A percentile compares a stretch with the other conserved stretches of the same genome.
Conservation (phyloP, 192 early-diverging fungal genomes). For the Phycomyces blakesleeanus region DNA sequence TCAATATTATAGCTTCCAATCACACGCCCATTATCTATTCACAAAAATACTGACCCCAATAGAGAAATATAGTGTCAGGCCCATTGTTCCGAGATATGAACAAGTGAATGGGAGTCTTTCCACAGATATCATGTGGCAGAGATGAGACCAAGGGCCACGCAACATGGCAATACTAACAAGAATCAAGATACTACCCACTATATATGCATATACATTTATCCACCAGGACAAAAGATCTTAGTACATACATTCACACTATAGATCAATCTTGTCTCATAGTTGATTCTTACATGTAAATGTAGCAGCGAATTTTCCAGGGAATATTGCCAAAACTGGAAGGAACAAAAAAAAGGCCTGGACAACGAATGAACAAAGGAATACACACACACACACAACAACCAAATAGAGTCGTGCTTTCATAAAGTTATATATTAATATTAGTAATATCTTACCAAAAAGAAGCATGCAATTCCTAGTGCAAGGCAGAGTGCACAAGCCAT, state of each 20-base stretch:
- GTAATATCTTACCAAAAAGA: constrained; percentile 16
- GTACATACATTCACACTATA: no score
- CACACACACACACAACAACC: not conserved
- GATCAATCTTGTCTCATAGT: no score
- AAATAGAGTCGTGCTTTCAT: not conserved
- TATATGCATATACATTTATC: not conserved
- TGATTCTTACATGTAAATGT: constrained; percentile 68
- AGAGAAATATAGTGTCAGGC: constrained; percentile 81
- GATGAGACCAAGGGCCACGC: constrained; percentile 75
- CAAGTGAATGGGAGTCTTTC: constrained; percentile 80
- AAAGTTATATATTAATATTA: not conserved
- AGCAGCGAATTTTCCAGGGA: constrained; percentile 74
- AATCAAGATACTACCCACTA: constrained; percentile 46
- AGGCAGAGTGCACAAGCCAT: constrained; percentile 52
- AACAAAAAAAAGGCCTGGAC: constrained; percentile 51
- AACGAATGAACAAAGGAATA: not conserved
- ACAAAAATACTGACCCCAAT: constrained; percentile 55
- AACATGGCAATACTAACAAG: constrained; percentile 64
- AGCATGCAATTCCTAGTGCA: constrained; percentile 45
- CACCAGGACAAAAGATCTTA: not conserved
- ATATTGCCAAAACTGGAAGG: constrained; percentile 57
- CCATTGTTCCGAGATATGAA: constrained; percentile 79
- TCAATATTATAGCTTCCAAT: not conserved
- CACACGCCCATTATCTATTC: no score
- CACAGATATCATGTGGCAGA: constrained; percentile 72